Conservation (phyloP, 768 basidiomycete genomes). For the Pleurotus platypus region DNA sequence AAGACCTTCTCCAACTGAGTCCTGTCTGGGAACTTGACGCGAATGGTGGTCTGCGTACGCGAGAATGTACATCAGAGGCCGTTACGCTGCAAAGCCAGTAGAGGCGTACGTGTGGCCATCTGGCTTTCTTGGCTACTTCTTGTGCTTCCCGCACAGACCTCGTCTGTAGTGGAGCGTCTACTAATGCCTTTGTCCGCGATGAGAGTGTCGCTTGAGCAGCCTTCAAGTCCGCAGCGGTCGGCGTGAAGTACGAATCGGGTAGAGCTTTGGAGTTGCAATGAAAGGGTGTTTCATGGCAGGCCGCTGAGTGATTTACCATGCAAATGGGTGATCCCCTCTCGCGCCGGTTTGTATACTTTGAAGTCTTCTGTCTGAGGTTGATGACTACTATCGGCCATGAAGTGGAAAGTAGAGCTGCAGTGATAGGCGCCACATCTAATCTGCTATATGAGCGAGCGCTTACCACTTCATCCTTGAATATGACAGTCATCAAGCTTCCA, state of each 20-base stretch:
- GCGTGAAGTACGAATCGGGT: slow-evolving; percentile 73
- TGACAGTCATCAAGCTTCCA: background rate
- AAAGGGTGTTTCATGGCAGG: slow-evolving; percentile 1
- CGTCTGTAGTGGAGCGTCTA: slow-evolving; percentile 68
- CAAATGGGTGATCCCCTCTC: background rate
- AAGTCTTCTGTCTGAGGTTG: slow-evolving; percentile 12
- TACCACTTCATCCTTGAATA: background rate
- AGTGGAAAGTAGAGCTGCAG: no score
- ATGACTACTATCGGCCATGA: no score
- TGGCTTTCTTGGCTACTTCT: slow-evolving; percentile 53
- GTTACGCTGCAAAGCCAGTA: background rate
- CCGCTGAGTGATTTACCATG: background rate
- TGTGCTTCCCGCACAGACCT: slow-evolving; percentile 61
- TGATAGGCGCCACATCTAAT: background rate
- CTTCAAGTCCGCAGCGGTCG: slow-evolving; percentile 67
- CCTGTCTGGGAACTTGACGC: slow-evolving; percentile 77
- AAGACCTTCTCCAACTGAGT: slow-evolving; percentile 79
- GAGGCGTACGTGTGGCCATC: slow-evolving; percentile 67
- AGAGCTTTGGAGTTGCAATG: slow-evolving; percentile 32
- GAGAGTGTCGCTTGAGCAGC: slow-evolving; percentile 60
- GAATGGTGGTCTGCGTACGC: slow-evolving; percentile 67
- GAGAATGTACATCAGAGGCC: slow-evolving; percentile 1
- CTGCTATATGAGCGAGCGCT: background rate
- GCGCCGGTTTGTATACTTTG: slow-evolving; percentile 22
- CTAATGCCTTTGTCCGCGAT: slow-evolving; percentile 58